A percentile compares a stretch with the other conserved stretches of the same genome.
Conservation (phyloP, 1,284 basidiomycete species). For the Rhodotorula sp. region DNA sequence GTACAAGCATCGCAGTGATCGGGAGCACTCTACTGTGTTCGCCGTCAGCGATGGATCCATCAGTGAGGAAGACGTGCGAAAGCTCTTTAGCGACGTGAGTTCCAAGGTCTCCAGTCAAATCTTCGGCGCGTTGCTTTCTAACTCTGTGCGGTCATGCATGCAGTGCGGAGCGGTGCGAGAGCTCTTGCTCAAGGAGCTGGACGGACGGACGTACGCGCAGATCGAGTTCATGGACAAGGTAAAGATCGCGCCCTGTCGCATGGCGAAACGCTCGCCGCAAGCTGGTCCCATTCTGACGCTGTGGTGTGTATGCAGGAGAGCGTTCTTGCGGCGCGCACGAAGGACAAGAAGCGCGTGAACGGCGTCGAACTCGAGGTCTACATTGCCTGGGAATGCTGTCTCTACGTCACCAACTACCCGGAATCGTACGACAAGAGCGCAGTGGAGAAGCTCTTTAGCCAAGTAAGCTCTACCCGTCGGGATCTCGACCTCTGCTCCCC, state of each 20-base stretch:
- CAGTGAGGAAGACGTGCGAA: conserved; percentile 64
- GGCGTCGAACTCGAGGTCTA: conserved; percentile 71
- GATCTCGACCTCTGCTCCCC: not conserved
- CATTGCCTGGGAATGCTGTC: conserved; percentile 87
- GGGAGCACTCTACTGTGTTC: conserved; percentile 91
- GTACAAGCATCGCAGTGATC: conserved; percentile 63
- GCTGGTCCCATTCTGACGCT: not conserved
- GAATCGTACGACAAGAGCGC: conserved; percentile 75
- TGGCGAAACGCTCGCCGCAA: not conserved
- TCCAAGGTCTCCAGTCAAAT: conserved; percentile 26
- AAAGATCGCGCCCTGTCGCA: conserved; percentile 37
- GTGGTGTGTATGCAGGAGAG: conserved; percentile 58
- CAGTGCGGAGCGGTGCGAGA: conserved; percentile 83
- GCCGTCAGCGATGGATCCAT: conserved; percentile 66
- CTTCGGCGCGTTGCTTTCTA: not conserved
- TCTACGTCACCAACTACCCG: conserved; percentile 96
- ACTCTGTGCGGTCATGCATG: not conserved
- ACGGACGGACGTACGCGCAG: conserved; percentile 64
- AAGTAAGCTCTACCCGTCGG: conserved; percentile 57
- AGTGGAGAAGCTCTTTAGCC: conserved; percentile 73
- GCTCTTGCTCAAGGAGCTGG: conserved; percentile 63
- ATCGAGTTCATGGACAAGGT: conserved; percentile 74
- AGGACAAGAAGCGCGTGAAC: conserved; percentile 83
- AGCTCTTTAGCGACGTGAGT: conserved; percentile 81
- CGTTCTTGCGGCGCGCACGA: conserved; percentile 81